Evolutionary conservation across 1,139 yeast species (phyloP).

Genomic region (Saccharomyces hybrid): DNA sequence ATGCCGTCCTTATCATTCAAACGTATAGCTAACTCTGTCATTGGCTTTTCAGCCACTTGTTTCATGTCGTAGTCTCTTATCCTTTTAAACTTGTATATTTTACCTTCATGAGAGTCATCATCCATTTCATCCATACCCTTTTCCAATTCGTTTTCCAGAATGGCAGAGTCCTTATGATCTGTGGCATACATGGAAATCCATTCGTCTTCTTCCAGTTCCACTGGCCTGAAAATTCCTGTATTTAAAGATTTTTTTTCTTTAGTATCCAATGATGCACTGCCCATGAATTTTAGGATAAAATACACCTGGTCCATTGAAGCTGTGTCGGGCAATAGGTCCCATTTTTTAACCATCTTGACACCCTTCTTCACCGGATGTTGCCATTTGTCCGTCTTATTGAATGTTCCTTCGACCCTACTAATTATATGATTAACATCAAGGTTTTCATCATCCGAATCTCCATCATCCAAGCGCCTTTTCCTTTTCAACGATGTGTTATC

Average conservation of each 20-base stretch:
- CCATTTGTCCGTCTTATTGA: constrained; percentile 35
- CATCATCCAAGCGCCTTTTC: constrained; percentile 13
- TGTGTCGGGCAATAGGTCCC: constrained; percentile 84
- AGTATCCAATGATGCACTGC: constrained; percentile 60
- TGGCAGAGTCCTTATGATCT: constrained; percentile 41
- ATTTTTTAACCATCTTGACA: constrained; percentile 65
- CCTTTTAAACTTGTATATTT: constrained; percentile 50
- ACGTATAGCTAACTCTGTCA: constrained; percentile 46
- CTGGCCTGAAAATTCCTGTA: constrained; percentile 68
- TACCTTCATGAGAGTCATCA: constrained; percentile 32
- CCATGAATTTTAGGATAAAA: constrained; percentile 64
- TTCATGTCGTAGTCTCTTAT: constrained; percentile 77
- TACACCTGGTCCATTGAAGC: constrained; percentile 76
- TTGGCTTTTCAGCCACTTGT: constrained; percentile 42
- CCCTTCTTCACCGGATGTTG: constrained; percentile 73
- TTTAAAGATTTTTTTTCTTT: constrained; percentile 41
- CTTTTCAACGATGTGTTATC: constrained; percentile 13
- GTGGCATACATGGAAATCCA: constrained; percentile 73
- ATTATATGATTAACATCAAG: constrained; percentile 25
- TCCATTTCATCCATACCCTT: constrained; percentile 37
- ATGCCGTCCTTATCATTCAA: constrained; percentile 47
- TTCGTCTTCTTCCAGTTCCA: constrained; percentile 65
- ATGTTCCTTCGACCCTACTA: constrained; percentile 60
- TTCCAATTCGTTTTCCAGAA: constrained; percentile 33
- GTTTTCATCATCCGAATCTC: constrained; percentile 18